Evolutionary conservation across 306 rosid genomes (phyloP).

Genomic region (Cucurbita ficifolia): DNA sequence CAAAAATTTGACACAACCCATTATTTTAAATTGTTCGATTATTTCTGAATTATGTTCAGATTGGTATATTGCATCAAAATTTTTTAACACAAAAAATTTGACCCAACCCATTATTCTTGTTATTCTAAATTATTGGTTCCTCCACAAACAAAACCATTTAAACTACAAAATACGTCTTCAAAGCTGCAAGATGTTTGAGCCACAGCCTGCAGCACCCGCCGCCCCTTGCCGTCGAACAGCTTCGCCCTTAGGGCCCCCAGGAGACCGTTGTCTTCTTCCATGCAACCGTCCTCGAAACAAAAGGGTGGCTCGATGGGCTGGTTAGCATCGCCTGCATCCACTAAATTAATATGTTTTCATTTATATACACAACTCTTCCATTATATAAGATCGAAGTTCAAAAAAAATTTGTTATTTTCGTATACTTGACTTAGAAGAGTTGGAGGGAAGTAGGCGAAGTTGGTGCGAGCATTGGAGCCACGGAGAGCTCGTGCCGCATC

Average conservation of each 20-base stretch:
- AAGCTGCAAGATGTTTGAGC: background rate
- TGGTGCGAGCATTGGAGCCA: conserved; percentile 57
- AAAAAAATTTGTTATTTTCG: too few species aligned
- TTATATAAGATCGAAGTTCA: too few species aligned
- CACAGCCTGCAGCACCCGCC: conserved; percentile 2
- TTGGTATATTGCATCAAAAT: too few species aligned
- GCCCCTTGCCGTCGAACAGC: conserved; percentile 22
- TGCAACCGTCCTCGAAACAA: conserved; percentile 36
- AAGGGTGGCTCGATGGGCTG: conserved; percentile 28
- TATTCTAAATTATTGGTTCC: background rate
- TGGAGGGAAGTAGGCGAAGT: conserved; percentile 36
- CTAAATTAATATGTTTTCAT: background rate
- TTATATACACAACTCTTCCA: background rate
- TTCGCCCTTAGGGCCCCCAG: conserved; percentile 57
- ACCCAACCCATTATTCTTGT: background rate
- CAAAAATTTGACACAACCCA: too few species aligned
- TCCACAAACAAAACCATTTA: background rate
- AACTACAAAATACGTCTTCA: background rate
- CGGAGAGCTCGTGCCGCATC: conserved; percentile 48
- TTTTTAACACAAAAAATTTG: background rate
- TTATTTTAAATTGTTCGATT: too few species aligned
- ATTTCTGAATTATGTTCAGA: too few species aligned
- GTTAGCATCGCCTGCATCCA: background rate
- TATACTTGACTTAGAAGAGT: background rate
- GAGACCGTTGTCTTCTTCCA: conserved; percentile 27